Evolutionary conservation across 2,329 filamentous ascomycete genomes (phyloP), one percentile per base, ranked within the genome.

Genomic region (Aspergillus glaucus): DNA sequence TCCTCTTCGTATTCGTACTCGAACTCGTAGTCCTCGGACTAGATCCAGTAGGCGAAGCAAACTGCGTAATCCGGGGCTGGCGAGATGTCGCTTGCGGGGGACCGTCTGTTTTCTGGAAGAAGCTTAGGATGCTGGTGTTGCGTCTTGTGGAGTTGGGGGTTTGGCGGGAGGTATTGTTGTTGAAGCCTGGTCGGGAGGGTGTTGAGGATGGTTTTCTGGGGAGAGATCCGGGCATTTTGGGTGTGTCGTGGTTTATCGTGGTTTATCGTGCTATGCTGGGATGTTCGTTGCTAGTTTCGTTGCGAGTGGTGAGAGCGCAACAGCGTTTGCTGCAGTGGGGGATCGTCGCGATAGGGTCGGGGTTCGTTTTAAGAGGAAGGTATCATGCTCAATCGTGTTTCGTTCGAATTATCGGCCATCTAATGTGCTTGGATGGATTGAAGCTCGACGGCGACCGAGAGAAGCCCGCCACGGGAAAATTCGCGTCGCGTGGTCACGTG

Each of bases 111-210:
- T 88, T 89, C 60, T 86, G 83, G 63, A 90, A 90, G 65, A 88
- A 90, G 54, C 70, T 88, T 12, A 88, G 69, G 28, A 89, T 88
- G 54, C 83, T 88, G 6, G 76, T 74, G 58, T 87, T 88, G 34
- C 55, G 54, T 48, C 65, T 69, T 3, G 43, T 50, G 1, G 62
- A 57, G 10, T 21, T 19, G 36, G 36, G 7, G 3, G 36, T 6
- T 19, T 15, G 1, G 59, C 50, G 12, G 52, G 37, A 40, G 56
- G 62, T 12, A 45, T 40, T 12, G 46, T 39, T 5, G 26, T 12
- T 12, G 9, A 45, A 50, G 2, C 53, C 32, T 1, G 45, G 28
- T 40, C 55, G 60, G 12, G 60, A 56, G 2, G 62, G 59, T 14
- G 62, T 64, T 10, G 57, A 58, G 9, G 57, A 59, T 14, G 48